These are phyloP conservation scores for Neurospora sp. DNA, from an alignment of 2,329 filamentous ascomycete species.

Conservation along the genomic window DNA sequence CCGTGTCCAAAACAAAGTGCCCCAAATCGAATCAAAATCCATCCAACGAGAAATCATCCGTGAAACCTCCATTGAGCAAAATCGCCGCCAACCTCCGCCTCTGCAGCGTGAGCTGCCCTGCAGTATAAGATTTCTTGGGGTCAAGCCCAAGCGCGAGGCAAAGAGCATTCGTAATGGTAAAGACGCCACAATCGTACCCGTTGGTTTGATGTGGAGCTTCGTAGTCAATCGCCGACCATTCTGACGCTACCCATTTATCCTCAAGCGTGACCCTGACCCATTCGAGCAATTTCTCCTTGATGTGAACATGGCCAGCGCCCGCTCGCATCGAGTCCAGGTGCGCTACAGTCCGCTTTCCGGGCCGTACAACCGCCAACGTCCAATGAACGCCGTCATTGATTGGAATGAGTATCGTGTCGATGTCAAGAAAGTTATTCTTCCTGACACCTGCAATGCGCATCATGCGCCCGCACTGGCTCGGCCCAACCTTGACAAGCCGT, in stretches of 20 bases:
- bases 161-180: conserved; percentile 63
- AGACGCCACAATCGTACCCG: conserved; percentile 67
- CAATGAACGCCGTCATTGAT: conserved; percentile 59
- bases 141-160: conserved; percentile 47
- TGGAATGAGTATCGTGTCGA: conserved; percentile 60
- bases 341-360: conserved; percentile 48
- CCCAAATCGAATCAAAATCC: conserved; percentile 21
- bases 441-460: conserved; percentile 47
- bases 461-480: conserved; percentile 40
- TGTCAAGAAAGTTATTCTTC: conserved; percentile 51
- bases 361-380: conserved; percentile 61
- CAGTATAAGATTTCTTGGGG: conserved; percentile 38
- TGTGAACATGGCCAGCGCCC: conserved; percentile 27
- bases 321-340: conserved; percentile 57
- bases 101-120: conserved; percentile 48
- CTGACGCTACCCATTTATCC: conserved; percentile 41
- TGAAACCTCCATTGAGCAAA: conserved; percentile 58
- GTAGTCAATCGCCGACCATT: conserved; percentile 50
- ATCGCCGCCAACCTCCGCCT: conserved; percentile 54
- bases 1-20: not conserved
- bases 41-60: conserved; percentile 44
- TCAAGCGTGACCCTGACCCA: conserved; percentile 52
- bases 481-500: conserved; percentile 38
- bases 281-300: conserved; percentile 33
- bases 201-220: conserved; percentile 52